Conservation (phyloP, 495 filamentous ascomycete genomes). For the Penicillium chermesinum region DNA sequence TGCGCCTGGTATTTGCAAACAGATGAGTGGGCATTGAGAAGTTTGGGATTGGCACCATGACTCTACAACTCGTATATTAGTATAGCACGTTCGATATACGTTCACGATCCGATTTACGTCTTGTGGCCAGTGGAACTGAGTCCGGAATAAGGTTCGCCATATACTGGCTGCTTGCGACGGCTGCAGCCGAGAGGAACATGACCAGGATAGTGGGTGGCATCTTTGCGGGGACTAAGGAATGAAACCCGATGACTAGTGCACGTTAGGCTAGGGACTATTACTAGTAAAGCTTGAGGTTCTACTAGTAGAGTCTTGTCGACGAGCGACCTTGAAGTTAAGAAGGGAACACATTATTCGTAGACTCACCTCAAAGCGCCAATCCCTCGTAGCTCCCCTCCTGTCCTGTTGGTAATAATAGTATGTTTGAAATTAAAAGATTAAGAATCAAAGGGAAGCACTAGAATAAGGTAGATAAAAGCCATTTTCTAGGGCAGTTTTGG, state of each 20-base stretch:
- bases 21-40: conserved; percentile 70
- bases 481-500: too few species aligned
- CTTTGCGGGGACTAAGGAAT: conserved; percentile 25
- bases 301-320: too few species aligned
- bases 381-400: too few species aligned
- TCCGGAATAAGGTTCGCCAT: conserved; percentile 51
- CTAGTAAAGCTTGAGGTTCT: too few species aligned
- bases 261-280: too few species aligned
- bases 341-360: too few species aligned
- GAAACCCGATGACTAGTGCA: background rate
- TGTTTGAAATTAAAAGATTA: too few species aligned
- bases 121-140: conserved; percentile 45
- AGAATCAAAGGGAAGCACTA: too few species aligned
- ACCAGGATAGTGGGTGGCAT: conserved; percentile 19
- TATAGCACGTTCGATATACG: conserved; percentile 2
- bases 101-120: conserved; percentile 28
- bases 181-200: conserved; percentile 22
- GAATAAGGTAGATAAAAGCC: background rate
- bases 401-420: too few species aligned
- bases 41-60: conserved; percentile 67
- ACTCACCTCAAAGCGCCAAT: too few species aligned
- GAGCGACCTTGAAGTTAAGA: too few species aligned
- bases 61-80: conserved; percentile 31
- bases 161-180: conserved; percentile 38
- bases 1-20: conserved; percentile 58